phyloP scores from a whole-genome alignment of 2,329 filamentous ascomycete genomes.

The Xylariaceae sp. region DNA sequence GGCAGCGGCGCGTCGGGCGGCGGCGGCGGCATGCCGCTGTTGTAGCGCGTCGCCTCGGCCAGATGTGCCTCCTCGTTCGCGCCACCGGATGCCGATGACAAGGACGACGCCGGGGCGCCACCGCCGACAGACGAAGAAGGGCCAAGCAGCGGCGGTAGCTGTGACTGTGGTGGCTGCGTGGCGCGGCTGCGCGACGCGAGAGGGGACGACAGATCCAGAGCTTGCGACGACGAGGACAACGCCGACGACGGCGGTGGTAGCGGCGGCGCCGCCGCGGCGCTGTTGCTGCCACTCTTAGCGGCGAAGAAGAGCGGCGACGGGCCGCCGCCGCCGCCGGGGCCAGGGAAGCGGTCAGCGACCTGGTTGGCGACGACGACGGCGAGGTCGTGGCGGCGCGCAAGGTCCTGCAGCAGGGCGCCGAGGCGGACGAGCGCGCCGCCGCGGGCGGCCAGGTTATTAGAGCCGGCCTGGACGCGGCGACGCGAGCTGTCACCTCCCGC shows the following conservation, averaged over 20 bases:
- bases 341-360: constrained; percentile 75
- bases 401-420: constrained; percentile 64
- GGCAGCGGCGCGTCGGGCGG: constrained; percentile 16
- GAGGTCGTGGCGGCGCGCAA: constrained; percentile 67
- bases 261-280: neutral
- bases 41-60: too few relatives aligned
- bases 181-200: too few relatives aligned
- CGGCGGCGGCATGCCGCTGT: constrained; percentile 25
- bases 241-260: neutral
- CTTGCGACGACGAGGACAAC: constrained; percentile 1
- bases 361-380: constrained; percentile 93
- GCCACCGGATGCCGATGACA: constrained; percentile 33
- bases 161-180: constrained; percentile 11
- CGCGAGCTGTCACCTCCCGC: constrained; percentile 30
- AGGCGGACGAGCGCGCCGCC: constrained; percentile 70
- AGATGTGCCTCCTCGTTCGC: constrained; percentile 25
- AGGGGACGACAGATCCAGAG: constrained; percentile 2
- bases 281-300: neutral
- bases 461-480: too few relatives aligned
- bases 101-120: constrained; percentile 17
- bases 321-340: too few relatives aligned
- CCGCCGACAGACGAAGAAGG: too few relatives aligned
- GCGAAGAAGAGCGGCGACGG: too few relatives aligned
- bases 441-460: constrained; percentile 70
- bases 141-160: constrained; percentile 46